Base-by-base conservation (phyloP, 306 rosid species). In the Nissolia schottii region DNA sequence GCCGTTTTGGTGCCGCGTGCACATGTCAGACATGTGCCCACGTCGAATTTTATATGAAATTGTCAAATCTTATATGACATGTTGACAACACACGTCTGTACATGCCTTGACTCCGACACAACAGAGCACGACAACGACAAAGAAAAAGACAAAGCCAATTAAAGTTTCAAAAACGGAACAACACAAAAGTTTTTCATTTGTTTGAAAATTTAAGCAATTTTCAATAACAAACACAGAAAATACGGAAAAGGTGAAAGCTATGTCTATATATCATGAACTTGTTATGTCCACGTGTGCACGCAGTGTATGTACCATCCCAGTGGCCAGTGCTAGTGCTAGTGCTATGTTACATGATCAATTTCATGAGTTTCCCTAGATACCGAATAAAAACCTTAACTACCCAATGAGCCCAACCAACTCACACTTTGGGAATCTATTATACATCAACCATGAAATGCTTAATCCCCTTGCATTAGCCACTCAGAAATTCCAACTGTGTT, bases 391-490 rank as follows among this genome's bases (percentile, higher is more conserved):
- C n/a, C 1, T 7, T 14, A 38, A 37, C 25, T 4, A 10, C 56
- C 31, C 22, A 25, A 53, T 9, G 27, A 38, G 13, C 14, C n/a
- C 28, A 19, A 23, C 28, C 37, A 56, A 31, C 7, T 40, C 22
- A 40, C 25, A 43, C 14, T 23, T 45, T 31, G 20, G 46, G n/a
- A 40, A 64, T 22, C 29, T 23, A 34, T 9, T 34, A 34, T 0
- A 25, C 23, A 41, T 29, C 40, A 20, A 28, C 73, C 50, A 20
- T 19, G 14, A 75, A 27, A 74, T 27, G 3, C 19, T 18, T 40
- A 74, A 63, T 58, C 53, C 64, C 72, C 31, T 27, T 37, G 32
- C 66, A 69, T 14, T 70, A 64, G 14, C 50, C 58, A 34, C 40
- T n/a, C 5, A 32, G 2, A 73, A 48, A 20, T 18, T 10, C 50